phyloP scores from a whole-genome alignment of 352 stramenopile genomes.

The Globisporangium paddicum region DNA sequence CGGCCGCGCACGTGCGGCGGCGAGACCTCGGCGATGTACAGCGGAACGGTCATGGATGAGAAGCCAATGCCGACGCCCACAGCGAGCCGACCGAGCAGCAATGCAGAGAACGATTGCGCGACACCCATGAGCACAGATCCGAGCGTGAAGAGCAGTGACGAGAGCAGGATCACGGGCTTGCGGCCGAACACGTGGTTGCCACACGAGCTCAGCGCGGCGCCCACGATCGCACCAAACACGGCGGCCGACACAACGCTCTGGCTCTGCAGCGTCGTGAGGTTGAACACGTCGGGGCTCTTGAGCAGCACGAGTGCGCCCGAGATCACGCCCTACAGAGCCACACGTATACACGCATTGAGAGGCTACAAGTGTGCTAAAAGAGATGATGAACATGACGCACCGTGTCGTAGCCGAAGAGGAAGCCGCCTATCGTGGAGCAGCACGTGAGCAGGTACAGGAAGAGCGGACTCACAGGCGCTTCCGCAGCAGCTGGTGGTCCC shows the following conservation, averaged over 20 bases:
- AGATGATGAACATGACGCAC: slow-evolving; percentile 23
- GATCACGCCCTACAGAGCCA: slow-evolving; percentile 71
- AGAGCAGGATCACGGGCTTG: slow-evolving; percentile 56
- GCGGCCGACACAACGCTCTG: slow-evolving; percentile 68
- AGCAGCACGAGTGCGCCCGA: slow-evolving; percentile 71
- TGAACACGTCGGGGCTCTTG: slow-evolving; percentile 54
- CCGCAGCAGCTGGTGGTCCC: neutral
- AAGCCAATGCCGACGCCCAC: slow-evolving; percentile 65
- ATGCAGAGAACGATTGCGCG: slow-evolving; percentile 36
- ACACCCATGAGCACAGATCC: slow-evolving; percentile 57
- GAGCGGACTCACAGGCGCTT: slow-evolving; percentile 8
- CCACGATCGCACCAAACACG: slow-evolving; percentile 65
- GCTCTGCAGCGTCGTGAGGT: slow-evolving; percentile 51
- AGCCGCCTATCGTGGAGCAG: slow-evolving; percentile 70
- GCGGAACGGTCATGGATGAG: slow-evolving; percentile 71
- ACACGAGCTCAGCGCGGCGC: slow-evolving; percentile 47
- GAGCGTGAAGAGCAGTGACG: slow-evolving; percentile 56
- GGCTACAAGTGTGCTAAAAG: neutral
- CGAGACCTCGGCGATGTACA: slow-evolving; percentile 78
- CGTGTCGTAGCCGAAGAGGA: slow-evolving; percentile 82
- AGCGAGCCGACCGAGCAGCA: slow-evolving; percentile 53
- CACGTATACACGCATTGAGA: too few relatives aligned
- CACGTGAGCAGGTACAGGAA: slow-evolving; percentile 61
- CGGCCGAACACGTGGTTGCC: slow-evolving; percentile 60
- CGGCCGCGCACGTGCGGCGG: slow-evolving; percentile 55